These are phyloP conservation scores for Seiridium unicorne DNA, from an alignment of 2,329 filamentous ascomycete species.

Conservation along the genomic window DNA sequence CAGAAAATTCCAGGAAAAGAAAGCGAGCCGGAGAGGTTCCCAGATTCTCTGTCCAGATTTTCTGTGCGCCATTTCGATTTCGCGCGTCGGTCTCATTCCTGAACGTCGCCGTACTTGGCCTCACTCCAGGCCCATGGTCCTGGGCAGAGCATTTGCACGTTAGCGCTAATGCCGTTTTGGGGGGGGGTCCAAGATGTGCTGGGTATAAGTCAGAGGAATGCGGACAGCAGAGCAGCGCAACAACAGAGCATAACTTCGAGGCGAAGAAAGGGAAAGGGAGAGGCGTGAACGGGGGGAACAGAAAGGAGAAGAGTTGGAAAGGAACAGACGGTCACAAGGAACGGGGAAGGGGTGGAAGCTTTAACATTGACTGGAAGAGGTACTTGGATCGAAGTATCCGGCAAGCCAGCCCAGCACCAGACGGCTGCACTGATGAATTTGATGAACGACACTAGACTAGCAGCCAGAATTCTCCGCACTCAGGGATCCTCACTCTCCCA, in stretches of 20 bases:
- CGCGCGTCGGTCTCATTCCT: background rate
- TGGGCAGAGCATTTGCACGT: background rate
- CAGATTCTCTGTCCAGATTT: background rate
- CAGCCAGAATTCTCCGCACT: conserved; percentile 11
- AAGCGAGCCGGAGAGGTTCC: background rate
- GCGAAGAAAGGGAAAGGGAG: no score
- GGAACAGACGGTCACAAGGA: conserved; percentile 23
- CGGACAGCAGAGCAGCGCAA: background rate
- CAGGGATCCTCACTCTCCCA: background rate
- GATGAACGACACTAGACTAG: conserved; percentile 6
- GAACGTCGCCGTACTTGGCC: background rate
- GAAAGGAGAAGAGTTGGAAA: conserved; percentile 13
- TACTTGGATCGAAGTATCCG: conserved; percentile 11
- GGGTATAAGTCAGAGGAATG: background rate
- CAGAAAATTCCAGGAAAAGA: background rate
- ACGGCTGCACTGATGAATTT: conserved; percentile 8
- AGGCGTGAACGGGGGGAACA: conserved; percentile 5
- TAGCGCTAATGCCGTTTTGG: conserved; percentile 8
- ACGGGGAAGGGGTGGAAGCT: conserved; percentile 27
- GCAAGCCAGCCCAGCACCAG: conserved; percentile 2
- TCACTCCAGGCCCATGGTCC: background rate
- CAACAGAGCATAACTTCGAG: background rate
- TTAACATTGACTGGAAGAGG: conserved; percentile 11
- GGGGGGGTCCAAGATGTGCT: background rate
- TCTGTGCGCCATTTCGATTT: no score